Evolutionary conservation across 2,329 filamentous ascomycete genomes (phyloP).

Genomic region (Stemphylium beticola): DNA sequence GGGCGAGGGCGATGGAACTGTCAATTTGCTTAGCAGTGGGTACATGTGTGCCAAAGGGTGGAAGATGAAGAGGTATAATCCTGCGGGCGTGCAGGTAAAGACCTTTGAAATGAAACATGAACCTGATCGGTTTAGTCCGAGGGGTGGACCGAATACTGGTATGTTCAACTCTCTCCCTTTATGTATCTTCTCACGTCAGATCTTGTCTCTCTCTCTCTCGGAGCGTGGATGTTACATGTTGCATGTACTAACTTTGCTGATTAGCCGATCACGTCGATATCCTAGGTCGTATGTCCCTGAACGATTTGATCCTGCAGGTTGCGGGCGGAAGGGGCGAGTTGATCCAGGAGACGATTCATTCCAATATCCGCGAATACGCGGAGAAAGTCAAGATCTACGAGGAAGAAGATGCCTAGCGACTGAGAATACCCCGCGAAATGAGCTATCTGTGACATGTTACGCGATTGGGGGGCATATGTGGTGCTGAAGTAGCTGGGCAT

Average conservation of each 20-base stretch:
- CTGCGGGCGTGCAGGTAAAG: slow-evolving; percentile 78
- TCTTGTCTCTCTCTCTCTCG: not conserved
- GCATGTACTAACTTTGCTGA: slow-evolving; percentile 6
- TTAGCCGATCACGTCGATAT: slow-evolving; percentile 94
- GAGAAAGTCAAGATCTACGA: slow-evolving; percentile 84
- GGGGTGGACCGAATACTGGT: slow-evolving; percentile 71
- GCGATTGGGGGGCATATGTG: not conserved
- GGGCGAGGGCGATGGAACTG: slow-evolving; percentile 95
- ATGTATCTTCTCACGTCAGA: no score
- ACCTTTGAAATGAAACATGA: slow-evolving; percentile 97
- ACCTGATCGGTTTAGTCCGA: slow-evolving; percentile 86
- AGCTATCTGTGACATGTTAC: not conserved
- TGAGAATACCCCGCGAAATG: not conserved
- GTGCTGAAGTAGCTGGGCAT: no score
- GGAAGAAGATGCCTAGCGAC: slow-evolving; percentile 23
- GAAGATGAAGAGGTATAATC: slow-evolving; percentile 93
- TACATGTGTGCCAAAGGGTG: slow-evolving; percentile 98
- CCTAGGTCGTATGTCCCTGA: slow-evolving; percentile 83
- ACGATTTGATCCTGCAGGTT: slow-evolving; percentile 86
- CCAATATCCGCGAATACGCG: slow-evolving; percentile 82
- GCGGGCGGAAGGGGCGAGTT: slow-evolving; percentile 83
- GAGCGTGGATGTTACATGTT: not conserved
- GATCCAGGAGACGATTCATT: slow-evolving; percentile 78
- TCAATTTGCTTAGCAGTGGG: slow-evolving; percentile 86
- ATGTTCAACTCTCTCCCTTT: slow-evolving; percentile 22